Percentiles rank a stretch among this genome's conserved stretches.
These are phyloP conservation scores for Acacia melanoxylon DNA, from an alignment of 306 rosid species.

Conservation along the genomic window DNA sequence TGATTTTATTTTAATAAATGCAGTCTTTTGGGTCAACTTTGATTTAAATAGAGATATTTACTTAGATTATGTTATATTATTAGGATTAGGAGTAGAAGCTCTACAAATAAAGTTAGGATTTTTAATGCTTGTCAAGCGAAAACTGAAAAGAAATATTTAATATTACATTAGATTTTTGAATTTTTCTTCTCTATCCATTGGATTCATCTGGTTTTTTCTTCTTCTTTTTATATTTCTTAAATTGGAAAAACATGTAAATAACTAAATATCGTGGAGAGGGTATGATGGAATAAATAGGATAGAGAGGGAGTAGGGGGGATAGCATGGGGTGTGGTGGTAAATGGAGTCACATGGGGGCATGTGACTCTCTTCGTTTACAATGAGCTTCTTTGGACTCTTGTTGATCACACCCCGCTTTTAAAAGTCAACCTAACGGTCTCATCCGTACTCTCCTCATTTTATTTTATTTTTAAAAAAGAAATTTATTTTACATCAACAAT, in stretches of 20 bases:
- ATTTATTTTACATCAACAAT: not conserved
- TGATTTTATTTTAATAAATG: not conserved
- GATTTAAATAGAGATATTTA: not conserved
- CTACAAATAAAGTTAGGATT: no score
- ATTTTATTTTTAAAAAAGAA: no score
- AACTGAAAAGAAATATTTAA: not conserved
- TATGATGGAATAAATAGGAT: not conserved
- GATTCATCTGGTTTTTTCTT: not conserved
- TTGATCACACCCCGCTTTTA: conserved; percentile 34
- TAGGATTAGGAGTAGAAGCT: not conserved
- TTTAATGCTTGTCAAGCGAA: no score
- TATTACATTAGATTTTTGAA: no score
- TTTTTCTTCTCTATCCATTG: not conserved
- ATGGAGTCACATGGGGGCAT: conserved; percentile 70
- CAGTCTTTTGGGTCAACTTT: not conserved
- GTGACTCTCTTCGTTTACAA: conserved; percentile 40
- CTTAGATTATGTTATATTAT: not conserved
- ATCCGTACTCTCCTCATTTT: not conserved
- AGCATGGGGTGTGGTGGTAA: conserved; percentile 18
- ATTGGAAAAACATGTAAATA: not conserved
- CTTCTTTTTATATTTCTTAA: not conserved
- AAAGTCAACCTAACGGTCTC: conserved; percentile 52
- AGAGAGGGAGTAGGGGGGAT: not conserved
- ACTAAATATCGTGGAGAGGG: not conserved
- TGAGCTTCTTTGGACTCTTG: conserved; percentile 58